Percentiles rank a stretch among this genome's conserved stretches.
phyloP scores from a whole-genome alignment of 345 rosid genomes.

The Syzygium oleosum region DNA sequence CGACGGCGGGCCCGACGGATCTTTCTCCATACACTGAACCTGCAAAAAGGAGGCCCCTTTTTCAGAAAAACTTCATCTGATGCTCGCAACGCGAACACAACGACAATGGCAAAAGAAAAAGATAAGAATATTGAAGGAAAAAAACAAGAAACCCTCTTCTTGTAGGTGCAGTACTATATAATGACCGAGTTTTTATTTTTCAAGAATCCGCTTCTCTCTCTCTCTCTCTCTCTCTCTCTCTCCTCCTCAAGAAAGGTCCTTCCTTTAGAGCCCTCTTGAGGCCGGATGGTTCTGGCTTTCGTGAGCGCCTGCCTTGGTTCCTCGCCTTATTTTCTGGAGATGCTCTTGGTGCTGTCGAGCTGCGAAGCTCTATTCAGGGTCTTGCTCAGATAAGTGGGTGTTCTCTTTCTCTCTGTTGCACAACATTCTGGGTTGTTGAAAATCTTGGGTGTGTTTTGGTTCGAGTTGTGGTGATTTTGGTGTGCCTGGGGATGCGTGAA shows the following conservation, averaged over 20 bases:
- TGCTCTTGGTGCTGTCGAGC: neutral
- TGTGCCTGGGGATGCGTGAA: neutral
- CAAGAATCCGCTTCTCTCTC: neutral
- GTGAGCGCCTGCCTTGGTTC: neutral
- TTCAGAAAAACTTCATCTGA: neutral
- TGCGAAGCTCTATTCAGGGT: neutral
- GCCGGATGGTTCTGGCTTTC: neutral
- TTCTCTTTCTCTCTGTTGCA: neutral
- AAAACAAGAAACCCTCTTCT: neutral
- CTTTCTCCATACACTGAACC: slow-evolving; percentile 2
- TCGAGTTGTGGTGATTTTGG: neutral
- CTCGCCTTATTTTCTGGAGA: slow-evolving; percentile 1
- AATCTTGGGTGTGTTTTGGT: neutral
- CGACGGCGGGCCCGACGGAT: neutral
- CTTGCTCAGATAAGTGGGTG: neutral
- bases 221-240: neutral
- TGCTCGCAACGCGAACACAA: neutral
- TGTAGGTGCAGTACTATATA: neutral
- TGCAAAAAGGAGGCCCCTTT: neutral
- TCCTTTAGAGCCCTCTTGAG: neutral
- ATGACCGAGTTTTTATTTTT: neutral
- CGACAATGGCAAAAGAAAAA: neutral
- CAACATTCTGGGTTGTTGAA: neutral
- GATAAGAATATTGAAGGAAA: neutral
- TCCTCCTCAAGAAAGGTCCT: neutral